phyloP scores from a whole-genome alignment of 306 rosid genomes.

The Cucurbita moschata region DNA sequence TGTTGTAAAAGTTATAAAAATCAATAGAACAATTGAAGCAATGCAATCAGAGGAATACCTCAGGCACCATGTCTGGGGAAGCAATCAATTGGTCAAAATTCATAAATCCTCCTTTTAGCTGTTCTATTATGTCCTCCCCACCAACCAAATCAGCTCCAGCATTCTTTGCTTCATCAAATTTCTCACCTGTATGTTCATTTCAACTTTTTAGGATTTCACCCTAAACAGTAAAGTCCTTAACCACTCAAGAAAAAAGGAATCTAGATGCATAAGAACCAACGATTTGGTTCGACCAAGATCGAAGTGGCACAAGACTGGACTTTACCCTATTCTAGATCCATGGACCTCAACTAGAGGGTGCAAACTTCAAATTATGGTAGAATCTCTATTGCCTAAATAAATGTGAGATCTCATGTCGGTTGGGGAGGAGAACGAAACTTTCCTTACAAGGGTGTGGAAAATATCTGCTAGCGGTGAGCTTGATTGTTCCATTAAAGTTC shows the following conservation, averaged over 20 bases:
- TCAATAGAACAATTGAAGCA: not conserved
- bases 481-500: not conserved
- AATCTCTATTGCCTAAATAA: not conserved
- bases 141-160: constrained; percentile 99
- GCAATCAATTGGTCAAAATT: constrained; percentile 94
- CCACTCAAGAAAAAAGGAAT: not conserved
- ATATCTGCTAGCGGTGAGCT: too few relatives aligned
- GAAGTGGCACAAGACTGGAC: not conserved
- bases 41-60: constrained; percentile 42
- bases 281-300: not conserved
- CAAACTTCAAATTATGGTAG: not conserved
- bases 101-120: constrained; percentile 94
- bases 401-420: too few relatives aligned
- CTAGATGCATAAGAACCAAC: not conserved
- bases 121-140: constrained; percentile 97
- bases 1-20: not conserved
- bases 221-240: not conserved
- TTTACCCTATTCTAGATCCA: not conserved
- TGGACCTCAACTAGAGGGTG: not conserved
- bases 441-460: too few relatives aligned
- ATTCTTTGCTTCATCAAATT: constrained; percentile 82
- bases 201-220: too few relatives aligned
- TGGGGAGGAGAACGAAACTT: too few relatives aligned
- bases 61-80: constrained; percentile 99
- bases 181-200: constrained; percentile 50